Conservation (phyloP, 108 stramenopile genomes). For the Schizochytrium sp. region DNA sequence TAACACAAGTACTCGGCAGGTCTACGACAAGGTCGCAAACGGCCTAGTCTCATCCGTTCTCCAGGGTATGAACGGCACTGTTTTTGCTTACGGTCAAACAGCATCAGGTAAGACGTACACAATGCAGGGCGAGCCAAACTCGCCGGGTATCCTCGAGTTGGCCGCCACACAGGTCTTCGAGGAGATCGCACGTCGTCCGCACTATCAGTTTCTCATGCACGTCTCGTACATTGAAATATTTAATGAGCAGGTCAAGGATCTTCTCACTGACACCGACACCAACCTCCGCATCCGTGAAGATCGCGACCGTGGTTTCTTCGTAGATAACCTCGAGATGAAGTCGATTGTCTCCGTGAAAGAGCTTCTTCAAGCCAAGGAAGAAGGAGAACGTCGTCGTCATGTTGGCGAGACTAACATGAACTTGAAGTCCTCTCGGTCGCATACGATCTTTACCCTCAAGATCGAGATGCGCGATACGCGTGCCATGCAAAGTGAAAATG, state of each 20-base stretch:
- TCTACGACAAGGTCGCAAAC: conserved; percentile 45
- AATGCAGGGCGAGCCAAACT: conserved; percentile 65
- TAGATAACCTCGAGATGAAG: conserved; percentile 59
- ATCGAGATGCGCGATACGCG: conserved; percentile 78
- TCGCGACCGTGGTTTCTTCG: conserved; percentile 32
- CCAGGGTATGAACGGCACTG: conserved; percentile 65
- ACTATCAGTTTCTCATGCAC: neutral
- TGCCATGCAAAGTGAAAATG: conserved; percentile 63
- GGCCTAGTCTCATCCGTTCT: conserved; percentile 34
- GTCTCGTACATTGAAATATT: conserved; percentile 62
- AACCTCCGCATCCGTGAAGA: conserved; percentile 49
- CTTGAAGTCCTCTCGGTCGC: conserved; percentile 84
- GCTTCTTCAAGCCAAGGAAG: conserved; percentile 68
- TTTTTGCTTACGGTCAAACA: conserved; percentile 68
- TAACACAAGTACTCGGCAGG: conserved; percentile 56
- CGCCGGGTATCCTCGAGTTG: conserved; percentile 30
- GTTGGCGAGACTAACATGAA: conserved; percentile 84
- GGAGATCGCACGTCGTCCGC: neutral
- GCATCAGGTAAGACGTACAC: conserved; percentile 67
- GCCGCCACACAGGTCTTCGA: conserved; percentile 48
- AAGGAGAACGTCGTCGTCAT: conserved; percentile 83
- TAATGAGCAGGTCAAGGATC: conserved; percentile 62
- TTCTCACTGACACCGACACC: conserved; percentile 20
- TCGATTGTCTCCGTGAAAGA: conserved; percentile 67
- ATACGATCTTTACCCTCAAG: conserved; percentile 83